Percentiles rank a stretch among this genome's conserved stretches.
Conservation (phyloP, 2,329 filamentous ascomycete genomes). For the Colletotrichum sp. region DNA sequence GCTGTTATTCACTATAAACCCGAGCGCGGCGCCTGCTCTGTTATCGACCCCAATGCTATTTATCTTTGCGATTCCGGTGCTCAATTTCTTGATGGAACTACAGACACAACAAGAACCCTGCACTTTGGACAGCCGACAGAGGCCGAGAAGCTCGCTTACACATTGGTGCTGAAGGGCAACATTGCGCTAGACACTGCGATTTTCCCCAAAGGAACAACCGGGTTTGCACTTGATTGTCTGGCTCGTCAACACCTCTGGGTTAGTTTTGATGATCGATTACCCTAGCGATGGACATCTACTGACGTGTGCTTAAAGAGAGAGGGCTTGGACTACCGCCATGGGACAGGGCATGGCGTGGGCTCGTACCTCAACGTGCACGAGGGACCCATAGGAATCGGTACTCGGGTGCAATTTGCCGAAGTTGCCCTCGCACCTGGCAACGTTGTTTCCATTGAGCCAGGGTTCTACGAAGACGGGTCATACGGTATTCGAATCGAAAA, state of each 20-base stretch:
- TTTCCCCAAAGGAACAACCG: slow-evolving; percentile 94
- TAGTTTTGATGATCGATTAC: slow-evolving; percentile 30
- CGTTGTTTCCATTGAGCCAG: slow-evolving; percentile 94
- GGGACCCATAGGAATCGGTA: slow-evolving; percentile 95
- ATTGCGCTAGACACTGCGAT: slow-evolving; percentile 86
- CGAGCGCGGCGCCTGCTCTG: slow-evolving; percentile 79
- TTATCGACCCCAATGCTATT: slow-evolving; percentile 82
- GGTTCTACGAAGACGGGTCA: slow-evolving; percentile 94
- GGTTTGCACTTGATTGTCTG: slow-evolving; percentile 87
- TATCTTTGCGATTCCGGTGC: slow-evolving; percentile 97
- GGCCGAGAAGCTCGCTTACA: slow-evolving; percentile 88
- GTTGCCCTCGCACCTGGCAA: slow-evolving; percentile 91
- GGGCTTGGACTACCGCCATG: slow-evolving; percentile 93
- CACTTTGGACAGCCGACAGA: slow-evolving; percentile 88
- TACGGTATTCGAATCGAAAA: slow-evolving; percentile 98
- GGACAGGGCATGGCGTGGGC: slow-evolving; percentile 94
- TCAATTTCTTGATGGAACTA: slow-evolving; percentile 96
- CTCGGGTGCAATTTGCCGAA: slow-evolving; percentile 88
- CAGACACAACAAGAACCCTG: slow-evolving; percentile 90
- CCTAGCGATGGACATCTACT: slow-evolving; percentile 13
- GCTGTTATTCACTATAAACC: slow-evolving; percentile 97
- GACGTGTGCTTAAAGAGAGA: slow-evolving; percentile 53
- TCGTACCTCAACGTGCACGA: slow-evolving; percentile 97
- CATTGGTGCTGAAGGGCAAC: slow-evolving; percentile 91
- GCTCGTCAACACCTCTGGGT: slow-evolving; percentile 94